phyloP scores from a whole-genome alignment of 805 yeast genomes.

The Isabelozyma heimii region DNA sequence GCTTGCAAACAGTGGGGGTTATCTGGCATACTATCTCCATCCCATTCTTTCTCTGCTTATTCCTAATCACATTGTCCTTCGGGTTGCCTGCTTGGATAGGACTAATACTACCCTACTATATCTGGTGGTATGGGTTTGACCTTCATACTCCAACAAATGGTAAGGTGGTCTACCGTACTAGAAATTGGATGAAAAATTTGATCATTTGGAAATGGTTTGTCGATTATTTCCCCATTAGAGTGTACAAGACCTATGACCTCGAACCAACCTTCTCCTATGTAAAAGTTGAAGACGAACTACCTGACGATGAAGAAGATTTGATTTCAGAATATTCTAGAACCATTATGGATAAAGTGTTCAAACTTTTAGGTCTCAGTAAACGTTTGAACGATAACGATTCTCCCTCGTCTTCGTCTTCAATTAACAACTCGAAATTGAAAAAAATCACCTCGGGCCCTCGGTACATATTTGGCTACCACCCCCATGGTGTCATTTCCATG shows the following conservation, averaged over 20 bases:
- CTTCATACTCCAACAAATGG: constrained; percentile 77
- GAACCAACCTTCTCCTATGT: constrained; percentile 66
- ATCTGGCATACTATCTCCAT: constrained; percentile 74
- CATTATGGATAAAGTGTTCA: constrained; percentile 32
- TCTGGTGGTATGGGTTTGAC: constrained; percentile 52
- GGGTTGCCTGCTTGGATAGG: constrained; percentile 71
- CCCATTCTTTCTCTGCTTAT: constrained; percentile 53
- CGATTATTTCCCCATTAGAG: constrained; percentile 72
- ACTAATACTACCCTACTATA: constrained; percentile 57
- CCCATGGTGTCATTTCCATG: constrained; percentile 93
- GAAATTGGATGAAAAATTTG: constrained; percentile 54
- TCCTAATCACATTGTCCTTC: constrained; percentile 44
- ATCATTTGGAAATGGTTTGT: constrained; percentile 70
- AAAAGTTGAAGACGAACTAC: constrained; percentile 18
- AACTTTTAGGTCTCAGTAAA: constrained; percentile 34
- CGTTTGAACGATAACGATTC: constrained; percentile 30
- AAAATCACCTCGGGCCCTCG: constrained; percentile 57
- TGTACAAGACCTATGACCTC: constrained; percentile 66
- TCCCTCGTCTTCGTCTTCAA: constrained; percentile 1
- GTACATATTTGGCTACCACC: constrained; percentile 91
- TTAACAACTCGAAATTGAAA: constrained; percentile 13
- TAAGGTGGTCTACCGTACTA: constrained; percentile 53
- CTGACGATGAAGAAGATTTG: constrained; percentile 42
- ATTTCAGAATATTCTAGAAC: constrained; percentile 37
- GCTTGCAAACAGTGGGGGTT: constrained; percentile 67